These are phyloP conservation scores for Cystobasidiaceae sp. DNA, from an alignment of 1,284 basidiomycete species.

Conservation along the genomic window DNA sequence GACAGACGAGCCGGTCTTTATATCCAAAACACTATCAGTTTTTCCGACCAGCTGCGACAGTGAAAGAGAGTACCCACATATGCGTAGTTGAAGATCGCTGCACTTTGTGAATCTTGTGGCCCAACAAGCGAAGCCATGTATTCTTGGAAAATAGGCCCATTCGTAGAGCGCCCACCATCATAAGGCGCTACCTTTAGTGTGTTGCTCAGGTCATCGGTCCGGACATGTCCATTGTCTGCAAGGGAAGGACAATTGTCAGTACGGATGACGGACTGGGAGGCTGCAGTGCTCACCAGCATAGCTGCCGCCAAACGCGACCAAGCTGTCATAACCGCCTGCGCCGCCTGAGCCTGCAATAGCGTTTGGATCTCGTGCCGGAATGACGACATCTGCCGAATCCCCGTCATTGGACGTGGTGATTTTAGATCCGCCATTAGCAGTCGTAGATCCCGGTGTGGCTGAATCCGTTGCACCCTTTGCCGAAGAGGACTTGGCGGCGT, in stretches of 20 bases:
- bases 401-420: neutral
- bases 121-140: slow-evolving; percentile 21
- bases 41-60: no score
- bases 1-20: slow-evolving; percentile 17
- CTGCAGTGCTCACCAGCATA: slow-evolving; percentile 5
- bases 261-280: no score
- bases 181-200: slow-evolving; percentile 19
- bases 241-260: no score
- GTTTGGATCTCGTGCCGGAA: slow-evolving; percentile 7
- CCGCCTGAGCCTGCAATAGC: slow-evolving; percentile 13
- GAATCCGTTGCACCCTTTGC: neutral
- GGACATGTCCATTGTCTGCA: slow-evolving; percentile 20
- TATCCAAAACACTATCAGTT: no score
- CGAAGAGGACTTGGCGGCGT: no score
- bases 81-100: slow-evolving; percentile 16
- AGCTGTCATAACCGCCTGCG: slow-evolving; percentile 9
- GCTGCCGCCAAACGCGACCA: slow-evolving; percentile 27
- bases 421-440: no score
- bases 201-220: slow-evolving; percentile 1
- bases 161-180: slow-evolving; percentile 15
- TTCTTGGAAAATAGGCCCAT: slow-evolving; percentile 17
- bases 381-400: slow-evolving; percentile 7
- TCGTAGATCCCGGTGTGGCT: neutral
- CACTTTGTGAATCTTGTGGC: neutral
- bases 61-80: no score